These are phyloP conservation scores for Williopsis jadinii DNA, from an alignment of 1,139 yeast genomes.

Conservation along the genomic window DNA sequence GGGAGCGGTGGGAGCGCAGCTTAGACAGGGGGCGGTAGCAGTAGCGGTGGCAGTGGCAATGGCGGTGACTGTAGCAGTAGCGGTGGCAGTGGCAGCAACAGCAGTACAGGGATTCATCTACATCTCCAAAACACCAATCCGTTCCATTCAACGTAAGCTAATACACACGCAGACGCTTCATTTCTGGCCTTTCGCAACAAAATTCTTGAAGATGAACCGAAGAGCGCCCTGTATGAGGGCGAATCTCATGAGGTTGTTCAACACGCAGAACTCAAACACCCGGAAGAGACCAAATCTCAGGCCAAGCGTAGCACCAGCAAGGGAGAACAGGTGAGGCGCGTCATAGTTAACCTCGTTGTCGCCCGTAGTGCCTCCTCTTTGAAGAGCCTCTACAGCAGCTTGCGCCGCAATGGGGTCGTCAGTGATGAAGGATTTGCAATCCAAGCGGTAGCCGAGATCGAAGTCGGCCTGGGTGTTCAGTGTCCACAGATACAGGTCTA, in stretches of 20 bases:
- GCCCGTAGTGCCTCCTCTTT: slow-evolving; percentile 1
- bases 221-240: slow-evolving; percentile 6
- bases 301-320: slow-evolving; percentile 2
- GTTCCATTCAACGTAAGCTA: too few relatives aligned
- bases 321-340: slow-evolving; percentile 6
- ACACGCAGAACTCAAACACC: slow-evolving; percentile 16
- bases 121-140: too few relatives aligned
- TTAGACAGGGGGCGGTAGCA: too few relatives aligned
- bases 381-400: slow-evolving; percentile 5
- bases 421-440: slow-evolving; percentile 18
- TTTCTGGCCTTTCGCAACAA: too few relatives aligned
- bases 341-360: background rate
- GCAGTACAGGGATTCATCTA: too few relatives aligned
- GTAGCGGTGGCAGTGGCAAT: too few relatives aligned
- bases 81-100: too few relatives aligned
- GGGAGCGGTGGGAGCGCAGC: too few relatives aligned
- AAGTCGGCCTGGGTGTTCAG: slow-evolving; percentile 37
- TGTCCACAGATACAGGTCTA: slow-evolving; percentile 77
- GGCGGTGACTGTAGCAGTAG: too few relatives aligned
- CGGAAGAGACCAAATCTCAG: slow-evolving; percentile 10
- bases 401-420: slow-evolving; percentile 15
- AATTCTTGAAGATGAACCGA: too few relatives aligned
- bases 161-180: too few relatives aligned
- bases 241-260: slow-evolving; percentile 7
- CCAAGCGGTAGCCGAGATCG: slow-evolving; percentile 6